Evolutionary conservation across 208 protist species (phyloP), one percentile per base, ranked within the genome.

Genomic region (Leishmania braziliensis): DNA sequence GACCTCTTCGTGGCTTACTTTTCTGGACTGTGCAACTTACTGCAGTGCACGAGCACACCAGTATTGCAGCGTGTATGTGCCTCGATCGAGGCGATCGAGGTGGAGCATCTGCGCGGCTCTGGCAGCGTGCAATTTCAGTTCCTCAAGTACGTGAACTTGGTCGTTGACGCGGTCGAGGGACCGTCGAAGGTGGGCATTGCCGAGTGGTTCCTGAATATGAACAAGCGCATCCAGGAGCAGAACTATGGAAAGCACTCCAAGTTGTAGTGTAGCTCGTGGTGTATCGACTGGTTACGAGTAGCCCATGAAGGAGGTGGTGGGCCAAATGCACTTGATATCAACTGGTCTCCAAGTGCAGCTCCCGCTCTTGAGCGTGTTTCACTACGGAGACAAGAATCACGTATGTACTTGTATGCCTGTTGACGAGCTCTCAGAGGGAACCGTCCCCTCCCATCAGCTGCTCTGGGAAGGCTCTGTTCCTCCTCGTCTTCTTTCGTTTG

Each of bases 21-120:
- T 69, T 95, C 92, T 3, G 91, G 87, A 0, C 85, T 97, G 33
- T 89, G 89, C 65, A 95, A 95, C 80, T 77, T 97, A 46, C 75
- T 97, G 65, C 89, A 93, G 81, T 97, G 94, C 83, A 85, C 75
- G 16, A 89, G 84, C 58, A 88, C 76, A 33, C 69, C 88, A 36
- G 90, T 95, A n/a, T 78, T 95, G 62, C 88, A 91, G 78, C 91
- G 94, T 16, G 94, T 97, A 46, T 95, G 92, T 60, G 92, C 92
- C 48, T 97, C 94, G 4, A 87, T 97, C 18, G 92, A 97, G 86
- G 89, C 92, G 46, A 86, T 97, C 16, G 77, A 91, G 77, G 78
- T 95, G 77, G 92, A 97, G 73, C 91, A 97, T 75, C 82, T 97
- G 29, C 87, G 84, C 26, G 87, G 87, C 63, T 86, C 90, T 2